Evolutionary conservation across 2,329 filamentous ascomycete genomes (phyloP), one percentile per base, ranked within the genome.

Genomic region (Botrytis cinerea): DNA sequence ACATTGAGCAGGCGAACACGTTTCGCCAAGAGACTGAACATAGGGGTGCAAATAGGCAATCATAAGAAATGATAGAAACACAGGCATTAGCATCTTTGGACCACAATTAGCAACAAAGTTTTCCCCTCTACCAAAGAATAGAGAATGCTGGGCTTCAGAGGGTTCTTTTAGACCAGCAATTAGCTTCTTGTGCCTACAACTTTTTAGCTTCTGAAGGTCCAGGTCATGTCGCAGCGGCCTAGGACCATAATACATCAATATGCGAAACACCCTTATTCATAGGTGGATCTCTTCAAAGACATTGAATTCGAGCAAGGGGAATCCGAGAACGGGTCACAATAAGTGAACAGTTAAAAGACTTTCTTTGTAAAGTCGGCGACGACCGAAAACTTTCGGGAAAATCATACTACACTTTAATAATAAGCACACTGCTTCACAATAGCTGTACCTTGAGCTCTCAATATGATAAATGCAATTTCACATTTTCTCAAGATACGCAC

Each of bases 381-480:
- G 35, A 68, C 48, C 35, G 35, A 68, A 40, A 68, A 68, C 35
- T 22, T 68, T 22, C 46, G 64, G 35, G 22, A 18, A 57, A 57
- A 9, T 20, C n/a, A 63, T 20, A 57, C 51, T 57, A 14, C 8
- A 18, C n/a, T 28, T 20, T 43, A 18, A 16, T 43, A 18, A 16
- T 4, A 40, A 40, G 38, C 43, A 43, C 25, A 45, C 28, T 43
- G 38, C 61, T 45, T 63, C 45, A 67, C 28, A n/a, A 48, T 14
- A 67, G 45, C 61, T 63, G 60, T 43, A 18, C 16, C 64, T 54
- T 22, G 46, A 67, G 46, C 57, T 45, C 22, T 43, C 66, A 3
- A 51, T 64, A n/a, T 71, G 70, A 67, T 72, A 67, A 67, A 72
- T 57, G 22, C 28, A 59, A 72, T 35, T 72, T 72, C 60, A 46